Evolutionary conservation across 768 basidiomycete genomes (phyloP), one percentile per base, ranked within the genome.

Genomic region (Phaeotremella skinneri): DNA sequence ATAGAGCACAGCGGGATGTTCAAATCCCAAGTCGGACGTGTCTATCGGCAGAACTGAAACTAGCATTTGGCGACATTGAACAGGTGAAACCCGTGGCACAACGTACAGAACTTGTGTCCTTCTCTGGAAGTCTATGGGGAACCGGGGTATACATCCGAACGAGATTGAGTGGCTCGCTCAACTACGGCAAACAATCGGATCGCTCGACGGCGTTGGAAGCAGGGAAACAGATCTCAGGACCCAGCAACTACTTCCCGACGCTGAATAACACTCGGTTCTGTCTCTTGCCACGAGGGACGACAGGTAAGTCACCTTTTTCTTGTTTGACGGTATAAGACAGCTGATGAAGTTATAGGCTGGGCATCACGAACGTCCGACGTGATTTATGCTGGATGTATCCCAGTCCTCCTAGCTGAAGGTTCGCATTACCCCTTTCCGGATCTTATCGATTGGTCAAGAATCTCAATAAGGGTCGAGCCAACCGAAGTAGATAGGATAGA

Each of bases 341-440:
- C n/a, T n/a, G 16, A 50, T 27, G n/a, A 5, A 11, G 11, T 39
- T 27, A 21, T n/a, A 61, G 61, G 67, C 48, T 78, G 78, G 78
- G 66, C 77, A 1, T 70, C 76, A 9, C 66, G 76, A 3, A 62
- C 70, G 0, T 69, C 68, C 55, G 77, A 79, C 43, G 73, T 73
- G 17, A 73, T 79, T 42, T 78, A 75, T 56, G 75, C 77, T 26
- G 78, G 78, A 26, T 79, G 78, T 63, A 79, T 79, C 29, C 77
- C 78, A 16, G 75, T 77, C 16, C 65, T 77, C 49, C 63, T 78
- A 48, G 72, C 75, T 57, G 76, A 79, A 49, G 68, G 69, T 17
- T 70, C 74, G 13, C 64, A 73, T 49, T 68, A 68, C 63, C 78
- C 78, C 17, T 78, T 72, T 64, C 74, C 68, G 53, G 75, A 75